phyloP scores from a whole-genome alignment of 129 eudicot species.

The Cynara cardunculus region DNA sequence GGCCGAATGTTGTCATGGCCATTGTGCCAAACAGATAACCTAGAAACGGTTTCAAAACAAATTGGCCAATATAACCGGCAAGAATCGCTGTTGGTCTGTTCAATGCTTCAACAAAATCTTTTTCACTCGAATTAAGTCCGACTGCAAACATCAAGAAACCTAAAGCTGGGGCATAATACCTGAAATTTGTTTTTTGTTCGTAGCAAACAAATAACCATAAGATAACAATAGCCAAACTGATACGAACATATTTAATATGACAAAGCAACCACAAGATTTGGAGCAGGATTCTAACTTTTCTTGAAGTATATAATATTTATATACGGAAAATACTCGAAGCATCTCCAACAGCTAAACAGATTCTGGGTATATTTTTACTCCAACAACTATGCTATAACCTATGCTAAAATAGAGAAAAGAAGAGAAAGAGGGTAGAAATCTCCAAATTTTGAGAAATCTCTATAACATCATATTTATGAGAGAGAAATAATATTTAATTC shows the following conservation, averaged over 20 bases:
- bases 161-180: conserved; percentile 98
- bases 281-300: not conserved
- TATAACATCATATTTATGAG: too few species aligned
- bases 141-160: conserved; percentile 98
- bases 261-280: not conserved
- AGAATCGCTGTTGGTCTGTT: conserved; percentile 71
- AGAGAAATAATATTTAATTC: too few species aligned
- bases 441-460: too few species aligned
- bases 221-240: not conserved
- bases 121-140: conserved; percentile 89
- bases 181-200: conserved; percentile 29
- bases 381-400: too few species aligned
- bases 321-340: too few species aligned
- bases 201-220: not conserved
- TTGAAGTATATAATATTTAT: too few species aligned
- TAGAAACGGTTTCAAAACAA: conserved; percentile 75
- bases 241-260: not conserved
- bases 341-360: too few species aligned
- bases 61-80: conserved; percentile 89
- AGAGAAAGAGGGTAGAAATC: too few species aligned
- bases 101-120: conserved; percentile 91
- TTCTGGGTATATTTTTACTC: too few species aligned
- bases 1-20: conserved; percentile 57
- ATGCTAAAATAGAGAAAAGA: too few species aligned
- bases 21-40: conserved; percentile 83